Conservation (phyloP, 2,329 filamentous ascomycete species). For the Canariomyces notabilis region DNA sequence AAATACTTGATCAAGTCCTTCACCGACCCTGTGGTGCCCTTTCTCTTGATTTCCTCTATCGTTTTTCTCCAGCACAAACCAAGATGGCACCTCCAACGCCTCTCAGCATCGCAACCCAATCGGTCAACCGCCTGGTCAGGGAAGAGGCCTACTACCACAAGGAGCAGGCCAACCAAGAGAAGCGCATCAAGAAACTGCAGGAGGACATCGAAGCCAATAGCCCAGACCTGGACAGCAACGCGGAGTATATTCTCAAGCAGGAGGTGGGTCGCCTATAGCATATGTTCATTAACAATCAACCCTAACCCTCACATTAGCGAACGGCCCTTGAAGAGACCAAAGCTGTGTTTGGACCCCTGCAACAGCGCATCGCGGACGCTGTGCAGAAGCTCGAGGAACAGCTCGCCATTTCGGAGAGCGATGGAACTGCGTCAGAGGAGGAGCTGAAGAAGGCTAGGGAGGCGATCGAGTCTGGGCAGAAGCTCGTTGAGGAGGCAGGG, state of each 20-base stretch:
- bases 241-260: conserved; percentile 74
- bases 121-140: conserved; percentile 79
- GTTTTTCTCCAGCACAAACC: neutral
- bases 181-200: conserved; percentile 64
- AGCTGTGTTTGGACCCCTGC: conserved; percentile 70
- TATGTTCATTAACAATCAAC: conserved; percentile 2
- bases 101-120: conserved; percentile 72
- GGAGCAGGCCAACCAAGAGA: conserved; percentile 71
- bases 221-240: conserved; percentile 64
- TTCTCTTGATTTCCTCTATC: neutral
- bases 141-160: conserved; percentile 88
- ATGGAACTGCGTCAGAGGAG: conserved; percentile 38
- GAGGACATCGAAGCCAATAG: conserved; percentile 48
- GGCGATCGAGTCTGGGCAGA: conserved; percentile 47
- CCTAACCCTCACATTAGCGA: conserved; percentile 47
- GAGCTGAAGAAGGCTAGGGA: conserved; percentile 54
- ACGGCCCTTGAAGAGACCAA: conserved; percentile 83
- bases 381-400: conserved; percentile 69
- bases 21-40: too few species aligned
- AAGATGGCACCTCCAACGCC: conserved; percentile 71
- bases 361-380: conserved; percentile 65
- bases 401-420: conserved; percentile 59
- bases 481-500: conserved; percentile 28
- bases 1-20: neutral
- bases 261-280: conserved; percentile 55